These are phyloP conservation scores for Alternaria panax DNA, from an alignment of 2,329 filamentous ascomycete genomes.

Conservation along the genomic window DNA sequence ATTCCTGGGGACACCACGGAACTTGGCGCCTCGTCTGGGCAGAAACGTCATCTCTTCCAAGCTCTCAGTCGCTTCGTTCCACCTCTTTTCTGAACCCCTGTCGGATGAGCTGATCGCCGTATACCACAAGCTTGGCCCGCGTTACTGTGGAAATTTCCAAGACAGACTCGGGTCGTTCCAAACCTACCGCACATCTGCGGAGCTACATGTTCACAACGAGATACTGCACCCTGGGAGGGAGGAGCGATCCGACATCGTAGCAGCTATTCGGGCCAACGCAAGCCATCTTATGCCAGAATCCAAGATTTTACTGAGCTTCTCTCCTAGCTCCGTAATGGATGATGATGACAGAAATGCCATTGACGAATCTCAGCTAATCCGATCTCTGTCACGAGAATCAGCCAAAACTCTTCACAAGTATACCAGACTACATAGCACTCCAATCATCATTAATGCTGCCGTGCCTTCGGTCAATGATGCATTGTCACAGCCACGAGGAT, in stretches of 20 bases:
- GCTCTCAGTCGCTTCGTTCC: conserved; percentile 89
- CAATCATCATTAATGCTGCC: conserved; percentile 86
- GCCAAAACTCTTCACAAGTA: conserved; percentile 72
- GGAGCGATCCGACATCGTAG: conserved; percentile 88
- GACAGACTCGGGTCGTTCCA: conserved; percentile 95
- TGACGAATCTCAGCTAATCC: conserved; percentile 77
- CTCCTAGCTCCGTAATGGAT: conserved; percentile 79
- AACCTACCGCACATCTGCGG: conserved; percentile 92
- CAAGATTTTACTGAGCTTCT: conserved; percentile 82
- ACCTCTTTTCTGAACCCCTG: conserved; percentile 84
- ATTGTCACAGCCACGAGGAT: conserved; percentile 78
- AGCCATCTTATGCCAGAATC: conserved; percentile 81
- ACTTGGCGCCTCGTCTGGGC: conserved; percentile 79
- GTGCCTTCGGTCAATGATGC: conserved; percentile 89
- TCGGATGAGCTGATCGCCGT: conserved; percentile 94
- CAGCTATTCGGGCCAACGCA: conserved; percentile 85
- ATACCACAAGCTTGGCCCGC: conserved; percentile 85
- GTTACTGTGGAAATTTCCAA: conserved; percentile 96
- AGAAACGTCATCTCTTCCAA: conserved; percentile 75
- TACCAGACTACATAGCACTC: conserved; percentile 75
- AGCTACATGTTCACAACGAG: conserved; percentile 89
- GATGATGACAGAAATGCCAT: conserved; percentile 77
- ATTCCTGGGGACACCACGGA: conserved; percentile 90
- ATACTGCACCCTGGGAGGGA: conserved; percentile 88
- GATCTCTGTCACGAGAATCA: conserved; percentile 76